Evolutionary conservation across 2,329 filamentous ascomycete genomes (phyloP), one percentile per base, ranked within the genome.

Genomic region (Onygena corvina): DNA sequence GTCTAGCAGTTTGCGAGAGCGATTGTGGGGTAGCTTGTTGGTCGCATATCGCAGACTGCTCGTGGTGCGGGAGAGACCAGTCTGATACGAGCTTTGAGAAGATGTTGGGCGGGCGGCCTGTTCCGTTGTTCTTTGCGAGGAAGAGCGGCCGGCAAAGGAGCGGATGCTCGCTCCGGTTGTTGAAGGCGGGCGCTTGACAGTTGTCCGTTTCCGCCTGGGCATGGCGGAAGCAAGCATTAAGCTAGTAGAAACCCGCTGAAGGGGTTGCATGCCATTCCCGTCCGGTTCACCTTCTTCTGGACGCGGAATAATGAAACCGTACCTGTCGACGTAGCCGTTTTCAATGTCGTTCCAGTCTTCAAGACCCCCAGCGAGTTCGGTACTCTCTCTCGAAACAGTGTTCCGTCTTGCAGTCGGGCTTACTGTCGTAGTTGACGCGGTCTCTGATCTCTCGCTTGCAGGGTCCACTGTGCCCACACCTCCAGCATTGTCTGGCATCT

Each of bases 311-410:
- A 83, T 82, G 63, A 83, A 83, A 7, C 79, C 79, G 59, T 82
- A 83, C 52, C 79, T 71, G 60, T 83, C 79, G 2, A 82, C 77
- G 53, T 80, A 73, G 11, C 67, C 73, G 4, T 70, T 75, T 14
- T 74, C 68, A 8, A 83, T 65, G 60, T 81, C 72, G 52, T 76
- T 71, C 79, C 79, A 83, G 56, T 82, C 78, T 54, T 83, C 79
- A 45, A 81, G 72, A 2, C 79, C 79, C 5, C 79, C 79, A 18
- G 79, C 78, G 27, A 76, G 62, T 61, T 82, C 79, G 46, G 70
- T 67, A 8, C 72, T 67, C 54, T 80, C 74, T 54, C 73, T 69
- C 46, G 67, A 64, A 50, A 73, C 23, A 7, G 42, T 46, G 18
- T 46, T 29, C 9, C 18, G 16, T 21, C 36, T 40, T 23, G 18